phyloP scores from a whole-genome alignment of 2,329 filamentous ascomycete species.

The Aspergillus spinulosporus region DNA sequence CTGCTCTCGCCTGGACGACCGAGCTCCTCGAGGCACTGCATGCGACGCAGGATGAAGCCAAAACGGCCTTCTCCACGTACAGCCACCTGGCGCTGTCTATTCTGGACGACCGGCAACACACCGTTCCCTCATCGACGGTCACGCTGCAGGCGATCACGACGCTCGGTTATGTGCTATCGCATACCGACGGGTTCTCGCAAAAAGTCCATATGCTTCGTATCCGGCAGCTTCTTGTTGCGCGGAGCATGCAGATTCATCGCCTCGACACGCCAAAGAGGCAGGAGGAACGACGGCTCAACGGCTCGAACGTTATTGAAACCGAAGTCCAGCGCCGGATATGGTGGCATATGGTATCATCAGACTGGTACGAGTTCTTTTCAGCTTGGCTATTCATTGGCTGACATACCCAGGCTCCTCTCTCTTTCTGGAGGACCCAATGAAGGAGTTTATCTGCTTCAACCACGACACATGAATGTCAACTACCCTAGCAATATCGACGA shows the following conservation, averaged over 20 bases:
- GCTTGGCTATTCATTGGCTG: neutral
- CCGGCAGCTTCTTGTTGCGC: neutral
- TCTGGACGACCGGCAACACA: neutral
- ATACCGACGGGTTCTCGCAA: neutral
- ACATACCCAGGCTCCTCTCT: slow-evolving; percentile 20
- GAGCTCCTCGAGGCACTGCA: neutral
- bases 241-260: slow-evolving; percentile 8
- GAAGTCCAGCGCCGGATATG: slow-evolving; percentile 27
- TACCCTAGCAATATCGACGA: slow-evolving; percentile 26
- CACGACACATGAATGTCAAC: slow-evolving; percentile 27
- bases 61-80: neutral
- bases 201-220: slow-evolving; percentile 7
- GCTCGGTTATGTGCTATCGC: neutral
- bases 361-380: slow-evolving; percentile 19
- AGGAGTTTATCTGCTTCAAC: slow-evolving; percentile 24
- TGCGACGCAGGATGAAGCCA: slow-evolving; percentile 4
- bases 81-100: neutral
- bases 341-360: slow-evolving; percentile 29
- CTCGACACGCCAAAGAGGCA: slow-evolving; percentile 1
- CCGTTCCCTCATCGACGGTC: neutral
- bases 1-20: neutral
- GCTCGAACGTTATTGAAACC: slow-evolving; percentile 24
- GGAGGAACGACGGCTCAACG: slow-evolving; percentile 12
- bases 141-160: neutral
- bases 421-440: slow-evolving; percentile 24